phyloP scores from a whole-genome alignment of 2,329 filamentous ascomycete genomes.

The Tolypocladium ovalisporum region DNA sequence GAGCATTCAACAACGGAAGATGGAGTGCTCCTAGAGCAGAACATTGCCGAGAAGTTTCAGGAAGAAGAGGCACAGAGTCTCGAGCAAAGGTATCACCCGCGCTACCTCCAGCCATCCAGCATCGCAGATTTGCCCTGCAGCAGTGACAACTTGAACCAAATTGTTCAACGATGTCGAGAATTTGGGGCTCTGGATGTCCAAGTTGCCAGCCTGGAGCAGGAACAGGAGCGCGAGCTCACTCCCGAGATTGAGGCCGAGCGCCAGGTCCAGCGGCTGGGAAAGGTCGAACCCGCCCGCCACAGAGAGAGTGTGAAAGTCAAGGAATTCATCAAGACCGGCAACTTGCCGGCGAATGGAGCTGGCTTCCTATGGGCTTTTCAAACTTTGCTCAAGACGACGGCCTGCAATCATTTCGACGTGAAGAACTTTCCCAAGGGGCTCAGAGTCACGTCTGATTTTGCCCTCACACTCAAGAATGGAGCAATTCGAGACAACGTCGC shows the following conservation, averaged over 20 bases:
- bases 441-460: slow-evolving; percentile 3
- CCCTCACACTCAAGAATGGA: neutral
- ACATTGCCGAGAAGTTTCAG: neutral
- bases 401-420: slow-evolving; percentile 5
- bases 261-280: slow-evolving; percentile 48
- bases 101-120: neutral
- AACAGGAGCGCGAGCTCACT: neutral
- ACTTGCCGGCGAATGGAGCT: neutral
- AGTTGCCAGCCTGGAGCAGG: neutral
- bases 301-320: slow-evolving; percentile 23
- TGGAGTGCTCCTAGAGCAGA: neutral
- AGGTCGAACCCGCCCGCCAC: slow-evolving; percentile 29
- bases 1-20: neutral
- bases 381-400: slow-evolving; percentile 6
- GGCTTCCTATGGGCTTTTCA: slow-evolving; percentile 5
- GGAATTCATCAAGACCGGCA: slow-evolving; percentile 24
- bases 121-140: neutral
- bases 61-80: slow-evolving; percentile 1
- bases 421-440: slow-evolving; percentile 5
- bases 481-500: neutral
- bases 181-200: neutral
- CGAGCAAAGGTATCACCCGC: neutral
- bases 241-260: slow-evolving; percentile 47
- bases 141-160: neutral
- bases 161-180: neutral